A percentile compares a stretch with the other conserved stretches of the same genome.
phyloP scores from a whole-genome alignment of 1,284 basidiomycete genomes.

The Sanghuangporus baumii region DNA sequence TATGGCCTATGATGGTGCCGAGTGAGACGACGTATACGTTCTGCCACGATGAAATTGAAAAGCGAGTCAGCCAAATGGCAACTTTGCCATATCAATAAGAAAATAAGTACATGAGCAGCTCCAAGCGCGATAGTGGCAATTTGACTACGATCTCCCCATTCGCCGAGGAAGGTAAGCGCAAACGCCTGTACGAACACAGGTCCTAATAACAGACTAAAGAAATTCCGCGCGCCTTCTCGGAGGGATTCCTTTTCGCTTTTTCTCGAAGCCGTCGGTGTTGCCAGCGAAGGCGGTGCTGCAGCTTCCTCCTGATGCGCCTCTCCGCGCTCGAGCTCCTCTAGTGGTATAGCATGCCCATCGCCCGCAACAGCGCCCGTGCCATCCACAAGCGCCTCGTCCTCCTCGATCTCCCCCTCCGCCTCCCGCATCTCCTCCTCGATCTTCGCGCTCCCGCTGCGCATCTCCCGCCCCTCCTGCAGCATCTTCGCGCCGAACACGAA shows the following conservation, averaged over 20 bases:
- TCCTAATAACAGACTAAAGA: conserved; percentile 78
- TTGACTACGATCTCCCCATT: conserved; percentile 98
- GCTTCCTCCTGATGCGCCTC: not conserved
- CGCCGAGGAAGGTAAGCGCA: conserved; percentile 91
- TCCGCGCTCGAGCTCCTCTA: conserved; percentile 62
- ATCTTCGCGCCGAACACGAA: conserved; percentile 85
- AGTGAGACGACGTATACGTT: conserved; percentile 78
- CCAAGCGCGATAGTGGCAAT: conserved; percentile 96
- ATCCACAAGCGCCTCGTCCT: conserved; percentile 50
- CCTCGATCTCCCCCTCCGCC: conserved; percentile 84
- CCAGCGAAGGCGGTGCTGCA: not conserved
- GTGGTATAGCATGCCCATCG: conserved; percentile 41
- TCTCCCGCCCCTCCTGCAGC: conserved; percentile 73
- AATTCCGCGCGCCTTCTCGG: conserved; percentile 71
- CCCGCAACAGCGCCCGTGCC: conserved; percentile 30
- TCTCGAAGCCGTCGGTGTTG: not conserved
- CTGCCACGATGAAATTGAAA: conserved; percentile 30
- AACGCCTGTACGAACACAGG: conserved; percentile 97
- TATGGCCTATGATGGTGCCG: conserved; percentile 89
- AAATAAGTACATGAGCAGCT: conserved; percentile 82
- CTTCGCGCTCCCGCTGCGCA: conserved; percentile 73
- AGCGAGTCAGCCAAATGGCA: conserved; percentile 2
- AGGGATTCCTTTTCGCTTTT: conserved; percentile 24
- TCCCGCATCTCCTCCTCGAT: conserved; percentile 92
- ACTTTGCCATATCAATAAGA: conserved; percentile 18